Base-by-base conservation (phyloP, 768 basidiomycete species). In the Agaricus sinodeliciosus region DNA sequence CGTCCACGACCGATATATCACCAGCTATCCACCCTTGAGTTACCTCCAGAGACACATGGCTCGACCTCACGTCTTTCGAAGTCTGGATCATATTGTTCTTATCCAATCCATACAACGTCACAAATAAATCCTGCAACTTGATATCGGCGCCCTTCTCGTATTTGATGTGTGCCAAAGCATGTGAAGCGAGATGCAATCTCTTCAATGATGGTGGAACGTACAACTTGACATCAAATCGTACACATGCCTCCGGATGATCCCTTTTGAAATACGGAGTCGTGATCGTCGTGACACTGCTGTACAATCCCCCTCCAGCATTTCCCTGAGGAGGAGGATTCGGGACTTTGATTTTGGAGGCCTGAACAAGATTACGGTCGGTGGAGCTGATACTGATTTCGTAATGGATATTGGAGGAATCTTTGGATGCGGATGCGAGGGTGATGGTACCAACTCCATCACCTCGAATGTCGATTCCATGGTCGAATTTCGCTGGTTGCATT, bases 11-110 rank as follows among this genome's bases (percentile, higher is more conserved):
- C n/a, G 75, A 63, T 39, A 74, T 72, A 48, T 79, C 78, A 22
- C 83, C 81, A n/a, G 80, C 79, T 45, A 84, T 74, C 75, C 78
- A 84, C 19, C 81, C 83, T 39, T 75, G 66, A 58, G 63, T 72
- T 3, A 79, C 65, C 59, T 80, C 77, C 27, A 81, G 64, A n/a
- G 61, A 54, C 55, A 75, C 57, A 12, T 65, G 56, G 34, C 71
- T 63, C 4, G 78, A 69, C 41, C 63, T 70, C 44, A 84, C 57
- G 51, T 68, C 65, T 27, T 67, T 59, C 55, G 66, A 65, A 4
- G 78, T 72, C 15, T 79, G 65, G 43, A 83, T 71, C 63, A 84
- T 67, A 65, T 76, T 81, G 41, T 64, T 60, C 19, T 52, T 43
- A 58, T 66, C 62, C 51, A 62, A 53, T 11, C 62, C 54, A 61